Base-by-base conservation (phyloP, 768 basidiomycete genomes). In the Hericium alpestre region DNA sequence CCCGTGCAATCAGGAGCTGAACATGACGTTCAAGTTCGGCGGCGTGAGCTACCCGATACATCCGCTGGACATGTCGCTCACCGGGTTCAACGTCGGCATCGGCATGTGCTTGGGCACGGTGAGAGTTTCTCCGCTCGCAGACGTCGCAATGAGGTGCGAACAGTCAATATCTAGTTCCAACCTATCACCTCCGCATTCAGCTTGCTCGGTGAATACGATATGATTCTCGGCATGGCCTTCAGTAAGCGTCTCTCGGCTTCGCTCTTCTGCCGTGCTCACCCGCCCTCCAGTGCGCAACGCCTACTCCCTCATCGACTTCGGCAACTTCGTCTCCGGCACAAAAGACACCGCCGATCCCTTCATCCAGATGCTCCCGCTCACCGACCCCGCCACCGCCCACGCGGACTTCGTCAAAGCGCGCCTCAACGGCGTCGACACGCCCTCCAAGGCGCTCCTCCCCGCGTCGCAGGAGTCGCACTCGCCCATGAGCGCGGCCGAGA, bases 151-250 rank as follows among this genome's bases (percentile, higher is more conserved):
- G 25, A 32, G 7, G 56, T 38, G 18, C 32, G 32, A 32, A 50
- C 68, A 11, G 23, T 41, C 22, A 27, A 12, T 57, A 32, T 13
- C 39, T 61, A 88, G 80, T 91, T 88, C 76, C 89, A 91, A 75
- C 89, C 88, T 2, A 87, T 90, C 61, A 87, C 87, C 13, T 80
- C 82, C 3, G 86, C 87, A 4, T 88, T 90, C 71, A 84, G 85
- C 72, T 61, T 88, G 43, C 77, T 87, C 25, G 85, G 87, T 60
- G 77, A 85, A 65, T 91, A 87, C 61, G 88, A 91, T 63, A 83
- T 90, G 76, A 87, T 90, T 63, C 76, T 90, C 51, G 88, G 88
- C 61, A 88, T 89, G 86, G 78, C 78, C 55, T 88, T 90, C 73
- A 56, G 87, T 90, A 69, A 63, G 86, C 69, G 4, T 8, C 39